Conservation (phyloP, 495 filamentous ascomycete genomes). For the Rostrohypoxylon terebratum region DNA sequence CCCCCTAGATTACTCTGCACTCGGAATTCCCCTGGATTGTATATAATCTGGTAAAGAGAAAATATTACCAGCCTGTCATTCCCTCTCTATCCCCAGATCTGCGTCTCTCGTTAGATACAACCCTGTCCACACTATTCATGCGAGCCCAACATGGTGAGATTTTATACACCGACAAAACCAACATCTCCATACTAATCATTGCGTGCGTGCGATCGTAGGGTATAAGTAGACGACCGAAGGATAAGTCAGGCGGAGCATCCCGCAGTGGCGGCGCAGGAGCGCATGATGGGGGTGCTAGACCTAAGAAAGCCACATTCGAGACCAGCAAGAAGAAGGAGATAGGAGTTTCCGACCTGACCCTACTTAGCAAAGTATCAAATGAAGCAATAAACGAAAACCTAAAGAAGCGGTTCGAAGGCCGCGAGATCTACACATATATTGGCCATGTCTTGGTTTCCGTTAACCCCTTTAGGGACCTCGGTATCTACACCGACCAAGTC, state of each 20-base stretch:
- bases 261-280: slow-evolving; percentile 68
- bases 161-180: slow-evolving; percentile 8
- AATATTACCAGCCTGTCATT: background rate
- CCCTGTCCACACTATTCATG: slow-evolving; percentile 42
- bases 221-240: slow-evolving; percentile 68
- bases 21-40: background rate
- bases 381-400: slow-evolving; percentile 99
- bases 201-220: slow-evolving; percentile 51
- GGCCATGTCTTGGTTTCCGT: slow-evolving; percentile 99
- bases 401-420: slow-evolving; percentile 95
- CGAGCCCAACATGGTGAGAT: slow-evolving; percentile 51
- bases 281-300: slow-evolving; percentile 70
- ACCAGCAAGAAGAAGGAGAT: slow-evolving; percentile 98
- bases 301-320: slow-evolving; percentile 96
- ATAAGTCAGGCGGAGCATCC: slow-evolving; percentile 73
- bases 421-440: slow-evolving; percentile 99
- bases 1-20: slow-evolving; percentile 8
- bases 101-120: slow-evolving; percentile 24
- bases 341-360: slow-evolving; percentile 95
- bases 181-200: slow-evolving; percentile 29
- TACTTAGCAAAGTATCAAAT: slow-evolving; percentile 98
- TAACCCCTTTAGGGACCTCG: slow-evolving; percentile 98
- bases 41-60: background rate
- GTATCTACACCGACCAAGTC: slow-evolving; percentile 95
- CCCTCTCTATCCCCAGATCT: background rate